Evolutionary conservation across 2,329 filamentous ascomycete species (phyloP).

Genomic region (Cordyceps cicadae): DNA sequence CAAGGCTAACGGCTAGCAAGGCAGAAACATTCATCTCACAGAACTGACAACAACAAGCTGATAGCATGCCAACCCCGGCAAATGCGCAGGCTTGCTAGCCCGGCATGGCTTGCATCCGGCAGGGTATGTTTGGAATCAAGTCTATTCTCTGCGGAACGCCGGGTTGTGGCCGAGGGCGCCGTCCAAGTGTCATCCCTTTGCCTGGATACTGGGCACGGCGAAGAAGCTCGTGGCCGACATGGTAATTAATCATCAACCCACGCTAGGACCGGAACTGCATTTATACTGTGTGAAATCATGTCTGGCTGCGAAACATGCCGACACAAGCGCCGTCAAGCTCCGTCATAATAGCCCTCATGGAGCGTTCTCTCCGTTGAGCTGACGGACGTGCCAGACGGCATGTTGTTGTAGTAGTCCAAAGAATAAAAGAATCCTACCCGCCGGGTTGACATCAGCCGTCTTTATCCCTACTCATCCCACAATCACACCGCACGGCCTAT

Average conservation of each 20-base stretch:
- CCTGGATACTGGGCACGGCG: too few relatives aligned
- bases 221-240: background rate
- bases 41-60: background rate
- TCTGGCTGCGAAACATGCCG: background rate
- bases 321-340: background rate
- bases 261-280: background rate
- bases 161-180: too few relatives aligned
- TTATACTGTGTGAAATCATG: background rate
- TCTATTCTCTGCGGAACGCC: background rate
- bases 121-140: slow-evolving; percentile 5
- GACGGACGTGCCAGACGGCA: background rate
- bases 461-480: background rate
- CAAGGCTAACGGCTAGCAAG: background rate
- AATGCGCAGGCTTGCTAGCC: background rate
- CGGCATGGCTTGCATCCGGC: background rate
- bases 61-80: background rate
- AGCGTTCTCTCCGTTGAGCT: background rate
- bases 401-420: background rate
- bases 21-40: background rate
- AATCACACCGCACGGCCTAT: background rate
- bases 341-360: background rate
- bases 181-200: too few relatives aligned
- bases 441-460: background rate
- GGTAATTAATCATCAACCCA: background rate
- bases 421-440: slow-evolving; percentile 1